These are phyloP conservation scores for Trichocladium antarcticum DNA, from an alignment of 495 filamentous ascomycete genomes.

Conservation along the genomic window DNA sequence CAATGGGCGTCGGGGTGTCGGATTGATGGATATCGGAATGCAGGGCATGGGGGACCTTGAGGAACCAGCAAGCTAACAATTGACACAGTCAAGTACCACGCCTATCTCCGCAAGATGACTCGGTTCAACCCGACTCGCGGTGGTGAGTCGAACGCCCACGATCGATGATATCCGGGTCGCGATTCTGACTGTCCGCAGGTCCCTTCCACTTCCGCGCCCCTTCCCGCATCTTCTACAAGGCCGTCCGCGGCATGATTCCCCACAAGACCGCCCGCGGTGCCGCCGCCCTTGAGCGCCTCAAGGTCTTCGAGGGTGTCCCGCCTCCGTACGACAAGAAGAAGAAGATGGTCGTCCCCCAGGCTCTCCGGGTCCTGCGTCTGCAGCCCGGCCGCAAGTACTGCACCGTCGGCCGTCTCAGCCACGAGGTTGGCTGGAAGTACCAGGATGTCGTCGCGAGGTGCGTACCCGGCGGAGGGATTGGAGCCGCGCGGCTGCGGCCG, in stretches of 20 bases:
- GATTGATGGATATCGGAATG: background rate
- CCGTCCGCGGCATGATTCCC: constrained; percentile 98
- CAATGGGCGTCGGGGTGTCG: background rate
- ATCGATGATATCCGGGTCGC: constrained; percentile 2
- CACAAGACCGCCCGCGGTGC: constrained; percentile 98
- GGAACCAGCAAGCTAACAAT: constrained; percentile 22
- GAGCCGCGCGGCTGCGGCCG: background rate
- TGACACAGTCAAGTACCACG: constrained; percentile 92
- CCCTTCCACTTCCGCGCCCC: constrained; percentile 99
- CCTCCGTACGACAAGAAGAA: constrained; percentile 99
- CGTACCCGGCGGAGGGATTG: constrained; percentile 29
- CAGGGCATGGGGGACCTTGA: background rate
- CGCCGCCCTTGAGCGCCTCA: constrained; percentile 91
- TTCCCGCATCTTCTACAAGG: constrained; percentile 99
- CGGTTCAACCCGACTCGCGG: constrained; percentile 98
- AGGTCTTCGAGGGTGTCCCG: constrained; percentile 99
- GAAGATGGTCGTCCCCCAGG: constrained; percentile 97
- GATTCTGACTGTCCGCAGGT: constrained; percentile 48
- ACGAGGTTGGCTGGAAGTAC: constrained; percentile 99
- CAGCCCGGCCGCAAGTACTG: constrained; percentile 99
- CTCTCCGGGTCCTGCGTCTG: constrained; percentile 82
- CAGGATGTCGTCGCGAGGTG: constrained; percentile 95
- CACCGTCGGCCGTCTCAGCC: constrained; percentile 91
- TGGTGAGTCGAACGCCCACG: constrained; percentile 47
- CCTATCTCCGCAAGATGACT: constrained; percentile 99